phyloP scores from a whole-genome alignment of 2,329 filamentous ascomycete species.

The Tolypocladium album region DNA sequence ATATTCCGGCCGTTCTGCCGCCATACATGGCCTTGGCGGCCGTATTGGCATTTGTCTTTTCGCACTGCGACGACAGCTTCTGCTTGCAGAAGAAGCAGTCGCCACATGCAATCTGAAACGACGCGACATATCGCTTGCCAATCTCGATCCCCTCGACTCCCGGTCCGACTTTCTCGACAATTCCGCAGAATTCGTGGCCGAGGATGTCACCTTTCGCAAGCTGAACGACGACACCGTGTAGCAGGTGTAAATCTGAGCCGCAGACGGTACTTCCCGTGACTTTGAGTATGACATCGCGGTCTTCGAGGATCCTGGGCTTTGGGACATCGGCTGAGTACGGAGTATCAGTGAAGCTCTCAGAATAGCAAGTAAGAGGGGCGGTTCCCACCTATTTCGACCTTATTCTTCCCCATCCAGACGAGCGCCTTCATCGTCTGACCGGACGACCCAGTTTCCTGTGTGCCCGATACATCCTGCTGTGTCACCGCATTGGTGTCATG shows the following conservation, averaged over 20 bases:
- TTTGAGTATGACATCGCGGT: slow-evolving; percentile 68
- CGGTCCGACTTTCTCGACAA: slow-evolving; percentile 45
- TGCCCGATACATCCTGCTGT: not conserved
- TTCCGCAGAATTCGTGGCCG: slow-evolving; percentile 50
- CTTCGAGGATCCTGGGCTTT: slow-evolving; percentile 62
- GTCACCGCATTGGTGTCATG: not conserved
- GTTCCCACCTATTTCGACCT: slow-evolving; percentile 51
- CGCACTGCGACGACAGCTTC: slow-evolving; percentile 70
- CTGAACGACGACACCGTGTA: slow-evolving; percentile 45
- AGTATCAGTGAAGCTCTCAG: not conserved
- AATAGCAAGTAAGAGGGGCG: not conserved
- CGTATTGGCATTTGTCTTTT: slow-evolving; percentile 66
- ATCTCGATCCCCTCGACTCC: slow-evolving; percentile 40
- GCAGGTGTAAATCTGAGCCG: slow-evolving; percentile 47
- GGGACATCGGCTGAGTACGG: slow-evolving; percentile 43
- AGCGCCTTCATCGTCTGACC: slow-evolving; percentile 66
- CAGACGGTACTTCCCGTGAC: slow-evolving; percentile 56
- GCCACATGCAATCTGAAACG: slow-evolving; percentile 72
- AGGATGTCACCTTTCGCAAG: slow-evolving; percentile 56
- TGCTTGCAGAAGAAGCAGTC: slow-evolving; percentile 69
- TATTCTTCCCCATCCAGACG: slow-evolving; percentile 74
- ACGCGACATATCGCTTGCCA: slow-evolving; percentile 67
- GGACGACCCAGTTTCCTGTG: not conserved
- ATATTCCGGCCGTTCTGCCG: slow-evolving; percentile 61
- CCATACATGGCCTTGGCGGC: slow-evolving; percentile 69